A percentile compares a stretch with the other conserved stretches of the same genome.
These are phyloP conservation scores for Kodamaea alishanica DNA, from an alignment of 1,139 yeast genomes.

Conservation along the genomic window DNA sequence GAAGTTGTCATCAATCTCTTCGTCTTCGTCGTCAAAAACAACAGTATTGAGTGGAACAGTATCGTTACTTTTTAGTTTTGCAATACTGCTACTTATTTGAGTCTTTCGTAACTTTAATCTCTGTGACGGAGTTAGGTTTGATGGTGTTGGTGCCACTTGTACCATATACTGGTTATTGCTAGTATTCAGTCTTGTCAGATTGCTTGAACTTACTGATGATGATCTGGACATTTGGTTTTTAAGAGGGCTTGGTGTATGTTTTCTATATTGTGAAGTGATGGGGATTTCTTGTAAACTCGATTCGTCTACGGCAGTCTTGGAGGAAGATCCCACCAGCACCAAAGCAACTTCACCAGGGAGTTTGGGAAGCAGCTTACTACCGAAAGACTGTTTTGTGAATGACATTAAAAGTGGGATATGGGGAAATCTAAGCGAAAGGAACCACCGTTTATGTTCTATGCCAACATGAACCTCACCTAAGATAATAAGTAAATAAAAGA, in stretches of 20 bases:
- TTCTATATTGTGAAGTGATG: background rate
- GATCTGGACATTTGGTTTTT: conserved; percentile 19
- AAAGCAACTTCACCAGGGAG: too few species aligned
- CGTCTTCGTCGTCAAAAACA: conserved; percentile 39
- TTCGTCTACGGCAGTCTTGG: background rate
- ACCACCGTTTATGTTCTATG: background rate
- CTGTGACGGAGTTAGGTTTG: conserved; percentile 38
- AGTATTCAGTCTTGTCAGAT: conserved; percentile 9
- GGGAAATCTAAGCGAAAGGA: background rate
- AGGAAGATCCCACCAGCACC: too few species aligned
- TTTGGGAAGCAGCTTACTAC: too few species aligned
- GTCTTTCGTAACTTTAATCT: conserved; percentile 33
- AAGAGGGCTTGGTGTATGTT: conserved; percentile 18
- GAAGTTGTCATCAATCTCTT: conserved; percentile 48
- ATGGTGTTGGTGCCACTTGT: conserved; percentile 26
- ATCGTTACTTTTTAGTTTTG: conserved; percentile 19
- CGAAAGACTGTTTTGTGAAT: background rate
- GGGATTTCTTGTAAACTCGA: background rate
- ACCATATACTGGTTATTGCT: conserved; percentile 18
- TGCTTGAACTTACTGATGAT: conserved; percentile 17
- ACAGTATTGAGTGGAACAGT: background rate
- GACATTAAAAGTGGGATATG: too few species aligned
- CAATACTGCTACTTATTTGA: conserved; percentile 23
- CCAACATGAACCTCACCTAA: background rate
- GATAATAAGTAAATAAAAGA: too few species aligned